phyloP scores from a whole-genome alignment of 1,139 yeast species.

The Zygoascus hellenicus region DNA sequence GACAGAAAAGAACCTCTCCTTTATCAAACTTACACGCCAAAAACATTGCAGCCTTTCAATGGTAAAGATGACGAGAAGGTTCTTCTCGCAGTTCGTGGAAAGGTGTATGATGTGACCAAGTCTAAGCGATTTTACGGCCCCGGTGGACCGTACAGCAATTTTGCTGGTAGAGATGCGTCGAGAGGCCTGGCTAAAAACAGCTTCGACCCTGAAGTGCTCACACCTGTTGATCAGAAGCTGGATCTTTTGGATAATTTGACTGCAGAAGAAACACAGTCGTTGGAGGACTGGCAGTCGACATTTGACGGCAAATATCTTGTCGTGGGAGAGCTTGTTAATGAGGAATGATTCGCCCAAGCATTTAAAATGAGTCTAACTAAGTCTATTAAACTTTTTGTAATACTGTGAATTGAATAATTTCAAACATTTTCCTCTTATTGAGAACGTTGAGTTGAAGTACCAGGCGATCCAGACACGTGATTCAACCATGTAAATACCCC shows the following conservation, averaged over 20 bases:
- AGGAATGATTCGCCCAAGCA: not conserved
- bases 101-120: constrained; percentile 75
- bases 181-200: constrained; percentile 89
- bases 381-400: too few species aligned
- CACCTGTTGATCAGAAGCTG: constrained; percentile 47
- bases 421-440: too few species aligned
- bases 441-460: too few species aligned
- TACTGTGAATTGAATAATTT: too few species aligned
- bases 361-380: too few species aligned
- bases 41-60: constrained; percentile 63
- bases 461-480: too few species aligned
- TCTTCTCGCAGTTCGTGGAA: constrained; percentile 76
- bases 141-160: constrained; percentile 89
- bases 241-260: constrained; percentile 62
- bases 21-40: constrained; percentile 77
- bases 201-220: constrained; percentile 52
- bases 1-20: constrained; percentile 34
- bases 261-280: constrained; percentile 56
- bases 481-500: too few species aligned
- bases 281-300: constrained; percentile 80
- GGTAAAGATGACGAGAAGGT: constrained; percentile 74
- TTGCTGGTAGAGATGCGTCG: constrained; percentile 96
- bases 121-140: constrained; percentile 94
- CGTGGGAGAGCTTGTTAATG: constrained; percentile 32
- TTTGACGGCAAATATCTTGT: constrained; percentile 55